Evolutionary conservation across 2,329 filamentous ascomycete genomes (phyloP), one percentile per base, ranked within the genome.

Genomic region (Macrophomina tecta): DNA sequence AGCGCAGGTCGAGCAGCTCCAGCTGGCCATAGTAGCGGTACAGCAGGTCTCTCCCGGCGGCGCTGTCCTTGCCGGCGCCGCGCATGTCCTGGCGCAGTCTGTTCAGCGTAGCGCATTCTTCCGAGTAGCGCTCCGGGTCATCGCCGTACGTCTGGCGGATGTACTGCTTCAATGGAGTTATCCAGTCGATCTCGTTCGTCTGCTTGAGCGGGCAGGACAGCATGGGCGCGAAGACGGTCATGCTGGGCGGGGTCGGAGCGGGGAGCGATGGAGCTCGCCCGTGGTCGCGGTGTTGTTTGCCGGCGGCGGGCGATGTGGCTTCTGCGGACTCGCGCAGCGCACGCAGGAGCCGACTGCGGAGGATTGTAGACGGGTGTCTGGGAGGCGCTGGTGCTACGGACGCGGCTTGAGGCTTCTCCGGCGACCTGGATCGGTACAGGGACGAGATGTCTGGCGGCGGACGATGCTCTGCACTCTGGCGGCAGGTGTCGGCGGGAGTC

Each of bases 121-220:
- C 93, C 64, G 90, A 88, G 83, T 99, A 99, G 73, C 93, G 89
- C 79, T 99, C 95, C 34, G 95, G 94, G 77, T 98, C 94, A 80
- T 99, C 95, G 78, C 94, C 94, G 78, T 99, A 97, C 30, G 91
- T 96, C 73, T 93, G 87, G 71, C 93, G 88, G 74, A 99, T 99
- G 83, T 98, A 97, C 70, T 86, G 84, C 83, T 98, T 98, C 72
- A 99, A 86, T 56, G 95, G 95, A 56, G 87, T 85, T 71, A 98
- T 86, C 95, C 95, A 99, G 86, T 99, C 95, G 78, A 99, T 97
- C 84, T 99, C 95, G 85, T 94, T 97, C 71, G 95, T 99, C 79
- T 89, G 87, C 82, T 90, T 98, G 75, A 97, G 87, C 77, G 94
- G 94, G 86, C 90, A 90, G 74, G 93, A 96, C 74, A 98, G 90